Base-by-base conservation (phyloP, 306 rosid species). In the Quillaja saponaria region DNA sequence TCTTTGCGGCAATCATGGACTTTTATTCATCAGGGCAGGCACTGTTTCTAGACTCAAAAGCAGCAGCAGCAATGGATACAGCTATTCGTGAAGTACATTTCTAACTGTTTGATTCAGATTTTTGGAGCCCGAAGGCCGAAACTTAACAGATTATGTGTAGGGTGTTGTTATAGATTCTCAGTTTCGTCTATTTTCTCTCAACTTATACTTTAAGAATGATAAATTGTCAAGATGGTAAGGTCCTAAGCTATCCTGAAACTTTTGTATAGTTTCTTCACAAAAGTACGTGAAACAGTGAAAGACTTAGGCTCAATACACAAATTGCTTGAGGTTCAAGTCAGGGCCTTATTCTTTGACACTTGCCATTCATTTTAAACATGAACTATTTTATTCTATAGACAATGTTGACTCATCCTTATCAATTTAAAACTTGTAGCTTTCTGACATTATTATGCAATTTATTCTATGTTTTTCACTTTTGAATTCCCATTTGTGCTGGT, bases 1-100 rank as follows among this genome's bases (percentile, higher is more conserved):
- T 92, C 55, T 92, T 86, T 62, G 98, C 98, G 0, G 87, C 90
- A 11, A 84, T 92, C 64, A 88, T 92, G 98, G 98, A 92, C 44
- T 92, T 88, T 76, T 88, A 84, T 73, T 84, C 98, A 52, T 92
- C 98, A 25, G 94, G 87, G 42, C 82, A 92, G 70, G 83, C 96
- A 10, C 84, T 86, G 61, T 92, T 92, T 80, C 70, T 92, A 28
- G 95, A 92, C 77, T 71, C 86, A n/a, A 63, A 86, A 71, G 61
- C 95, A 34, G 87, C 89, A 0, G 90, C 94, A 4, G 81, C 96
- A 25, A 86, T 47, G 90, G 98, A 92, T 78, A 92, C 98, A 0
- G 91, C 96, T 48, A 88, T 92, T 76, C 74, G 74, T n/a, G 83
- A 92, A 8, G 98, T 88, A 46, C 49, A 28, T 40, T 31, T 7